Conservation (phyloP, 129 eudicot genomes). For the Lactuca saligna region DNA sequence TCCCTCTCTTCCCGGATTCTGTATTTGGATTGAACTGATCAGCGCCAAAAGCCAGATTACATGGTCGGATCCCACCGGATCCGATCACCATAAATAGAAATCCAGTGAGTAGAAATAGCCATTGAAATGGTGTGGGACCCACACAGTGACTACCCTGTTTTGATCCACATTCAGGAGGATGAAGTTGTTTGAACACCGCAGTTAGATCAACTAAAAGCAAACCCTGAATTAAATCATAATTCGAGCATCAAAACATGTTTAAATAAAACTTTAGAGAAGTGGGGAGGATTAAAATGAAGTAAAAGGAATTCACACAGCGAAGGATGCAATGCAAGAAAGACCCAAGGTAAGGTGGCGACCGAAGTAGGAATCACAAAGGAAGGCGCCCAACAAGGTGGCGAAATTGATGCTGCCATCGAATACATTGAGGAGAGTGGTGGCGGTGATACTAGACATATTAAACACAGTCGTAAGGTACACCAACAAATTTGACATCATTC, state of each 20-base stretch:
- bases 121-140: slow-evolving; percentile 55
- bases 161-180: slow-evolving; percentile 66
- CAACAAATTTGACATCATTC: slow-evolving; percentile 55
- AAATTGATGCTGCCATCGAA: slow-evolving; percentile 82
- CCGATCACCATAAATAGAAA: slow-evolving; percentile 56
- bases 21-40: slow-evolving; percentile 72
- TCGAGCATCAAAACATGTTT: background rate
- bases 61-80: slow-evolving; percentile 65
- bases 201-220: slow-evolving; percentile 59
- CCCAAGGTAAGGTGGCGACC: slow-evolving; percentile 79
- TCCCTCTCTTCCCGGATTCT: slow-evolving; percentile 65
- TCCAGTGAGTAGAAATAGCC: slow-evolving; percentile 48
- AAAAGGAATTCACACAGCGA: slow-evolving; percentile 32
- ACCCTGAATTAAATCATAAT: slow-evolving; percentile 41
- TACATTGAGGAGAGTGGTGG: slow-evolving; percentile 54
- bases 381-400: slow-evolving; percentile 74
- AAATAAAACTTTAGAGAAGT: background rate
- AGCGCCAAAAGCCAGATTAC: slow-evolving; percentile 74
- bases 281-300: background rate
- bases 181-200: slow-evolving; percentile 60
- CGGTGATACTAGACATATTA: slow-evolving; percentile 56
- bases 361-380: slow-evolving; percentile 65
- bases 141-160: slow-evolving; percentile 45
- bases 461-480: slow-evolving; percentile 66
- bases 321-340: slow-evolving; percentile 62